Percentiles rank a stretch among this genome's conserved stretches.
Conservation (phyloP, 1,284 basidiomycete species). For the Lentinula novae-zelandiae region DNA sequence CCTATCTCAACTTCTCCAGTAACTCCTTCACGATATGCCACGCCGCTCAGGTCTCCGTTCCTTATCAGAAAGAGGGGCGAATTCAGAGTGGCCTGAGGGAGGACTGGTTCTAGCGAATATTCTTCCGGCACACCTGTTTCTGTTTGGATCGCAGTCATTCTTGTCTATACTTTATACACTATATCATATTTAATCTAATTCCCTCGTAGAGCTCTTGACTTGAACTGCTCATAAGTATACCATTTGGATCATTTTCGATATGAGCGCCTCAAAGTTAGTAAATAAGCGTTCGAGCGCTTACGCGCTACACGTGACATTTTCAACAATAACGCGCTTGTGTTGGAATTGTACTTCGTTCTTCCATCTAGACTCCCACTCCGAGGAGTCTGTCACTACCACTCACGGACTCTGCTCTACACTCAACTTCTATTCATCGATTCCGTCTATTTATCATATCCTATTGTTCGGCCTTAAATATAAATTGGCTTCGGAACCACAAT, state of each 20-base stretch:
- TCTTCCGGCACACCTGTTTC: background rate
- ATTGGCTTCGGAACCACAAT: background rate
- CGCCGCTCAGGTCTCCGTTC: slow-evolving; percentile 4
- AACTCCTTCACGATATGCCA: background rate
- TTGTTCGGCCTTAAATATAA: background rate
- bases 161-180: background rate
- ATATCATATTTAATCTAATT: no score
- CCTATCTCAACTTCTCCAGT: background rate
- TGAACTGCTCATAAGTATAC: no score
- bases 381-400: background rate
- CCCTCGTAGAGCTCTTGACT: no score
- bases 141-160: background rate
- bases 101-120: background rate
- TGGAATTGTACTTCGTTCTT: background rate
- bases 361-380: background rate
- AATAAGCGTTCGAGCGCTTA: background rate
- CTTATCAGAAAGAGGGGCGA: background rate
- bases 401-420: background rate
- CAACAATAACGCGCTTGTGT: background rate
- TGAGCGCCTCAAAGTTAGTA: no score
- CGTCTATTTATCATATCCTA: background rate
- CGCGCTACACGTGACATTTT: background rate
- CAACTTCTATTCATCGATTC: background rate
- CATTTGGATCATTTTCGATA: no score
- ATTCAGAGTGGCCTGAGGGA: background rate